Base-by-base conservation (phyloP, 345 rosid species). In the Hibiscus trionum region DNA sequence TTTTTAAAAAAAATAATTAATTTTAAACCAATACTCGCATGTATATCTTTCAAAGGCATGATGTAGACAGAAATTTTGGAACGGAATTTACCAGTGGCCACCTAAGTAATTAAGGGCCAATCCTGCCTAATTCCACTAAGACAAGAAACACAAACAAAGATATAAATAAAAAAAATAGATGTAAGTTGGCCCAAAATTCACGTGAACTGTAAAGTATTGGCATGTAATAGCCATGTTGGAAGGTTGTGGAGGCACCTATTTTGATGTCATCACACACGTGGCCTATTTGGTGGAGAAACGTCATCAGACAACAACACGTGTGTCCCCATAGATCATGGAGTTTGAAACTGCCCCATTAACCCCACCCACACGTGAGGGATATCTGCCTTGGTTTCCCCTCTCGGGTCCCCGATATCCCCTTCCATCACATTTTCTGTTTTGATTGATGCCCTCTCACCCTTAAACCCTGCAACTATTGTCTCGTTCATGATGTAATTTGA, bases 311-410 rank as follows among this genome's bases (percentile, higher is more conserved):
- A 10, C 16, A 63, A 62, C 86, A 79, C 84, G 82, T 76, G 82
- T 77, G 82, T 11, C 70, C 64, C 58, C 35, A n/a, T 2, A 10
- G 72, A 64, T 62, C 70, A 60, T 74, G 60, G 79, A 77, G 79
- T 64, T 27, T 56, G 61, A 56, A 50, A 21, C 61, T 56, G 58
- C 67, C 68, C 62, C 44, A 8, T 39, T 39, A 39, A 39, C 44
- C 44, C 44, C 85, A 80, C 78, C 82, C 89, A 61, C 86, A 82
- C 88, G 88, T 78, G 90, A 71, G 84, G 78, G 72, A 50, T 75
- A 79, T 72, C 68, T 69, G 31, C 47, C 21, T 17, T 62, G 67
- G 21, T 78, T 72, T 74, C 78, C 61, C 61, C 47, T 11, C 60
- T 17, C 61, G 44, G 67, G 81, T 80, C 69, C 72, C 80, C 72